These are phyloP conservation scores for Calonectria montana DNA, from an alignment of 2,329 filamentous ascomycete genomes.

Conservation along the genomic window DNA sequence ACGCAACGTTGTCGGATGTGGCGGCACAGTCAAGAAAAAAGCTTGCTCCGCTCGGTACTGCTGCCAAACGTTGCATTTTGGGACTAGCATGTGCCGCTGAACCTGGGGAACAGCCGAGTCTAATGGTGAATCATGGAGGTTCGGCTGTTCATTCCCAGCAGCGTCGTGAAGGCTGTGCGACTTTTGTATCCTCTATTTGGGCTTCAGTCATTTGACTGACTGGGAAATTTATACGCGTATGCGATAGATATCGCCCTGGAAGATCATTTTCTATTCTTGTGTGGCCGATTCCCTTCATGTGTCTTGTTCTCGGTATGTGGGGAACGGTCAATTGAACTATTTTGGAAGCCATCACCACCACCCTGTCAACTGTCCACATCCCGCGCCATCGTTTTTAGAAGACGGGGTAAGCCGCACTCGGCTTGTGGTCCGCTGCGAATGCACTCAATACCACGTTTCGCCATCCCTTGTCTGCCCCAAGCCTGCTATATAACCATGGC, in stretches of 20 bases:
- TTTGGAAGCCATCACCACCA: neutral
- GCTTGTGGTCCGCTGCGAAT: slow-evolving; percentile 18
- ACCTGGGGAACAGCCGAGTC: neutral
- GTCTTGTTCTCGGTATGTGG: slow-evolving; percentile 9
- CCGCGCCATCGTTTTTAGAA: neutral
- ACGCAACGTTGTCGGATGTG: neutral
- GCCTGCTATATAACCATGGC: slow-evolving; percentile 3
- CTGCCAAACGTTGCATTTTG: neutral
- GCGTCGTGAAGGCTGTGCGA: neutral
- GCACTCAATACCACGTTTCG: slow-evolving; percentile 5
- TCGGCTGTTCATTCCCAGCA: neutral
- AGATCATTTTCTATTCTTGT: neutral
- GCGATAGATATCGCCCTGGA: neutral
- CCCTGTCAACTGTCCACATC: slow-evolving; percentile 10
- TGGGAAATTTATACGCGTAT: neutral
- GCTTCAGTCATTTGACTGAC: neutral
- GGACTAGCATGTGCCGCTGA: neutral
- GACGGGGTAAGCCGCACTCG: neutral
- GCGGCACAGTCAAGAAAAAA: neutral
- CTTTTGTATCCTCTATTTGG: neutral
- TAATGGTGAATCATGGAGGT: neutral
- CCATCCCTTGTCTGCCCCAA: neutral
- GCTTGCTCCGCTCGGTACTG: neutral
- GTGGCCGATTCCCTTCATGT: neutral
- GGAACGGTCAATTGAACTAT: neutral